These are phyloP conservation scores for Pontederia crassipes DNA, from an alignment of 176 grass and related monocot species.

Conservation along the genomic window DNA sequence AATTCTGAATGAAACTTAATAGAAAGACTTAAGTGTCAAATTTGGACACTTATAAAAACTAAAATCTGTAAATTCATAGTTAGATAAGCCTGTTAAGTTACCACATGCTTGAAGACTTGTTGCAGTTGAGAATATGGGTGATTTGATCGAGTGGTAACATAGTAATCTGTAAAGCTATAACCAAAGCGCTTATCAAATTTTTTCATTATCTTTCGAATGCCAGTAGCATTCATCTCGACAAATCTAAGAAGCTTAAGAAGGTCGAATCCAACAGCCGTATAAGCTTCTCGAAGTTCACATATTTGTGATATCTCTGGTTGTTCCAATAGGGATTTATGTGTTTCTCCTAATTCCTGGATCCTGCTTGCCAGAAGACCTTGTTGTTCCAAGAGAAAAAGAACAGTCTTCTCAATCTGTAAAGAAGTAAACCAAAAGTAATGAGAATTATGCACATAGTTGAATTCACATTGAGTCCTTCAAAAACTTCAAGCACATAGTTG, in stretches of 20 bases:
- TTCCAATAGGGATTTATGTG: constrained; percentile 29
- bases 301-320: constrained; percentile 33
- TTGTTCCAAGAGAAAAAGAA: constrained; percentile 82
- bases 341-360: constrained; percentile 54
- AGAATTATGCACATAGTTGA: too few relatives aligned
- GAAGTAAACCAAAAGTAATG: constrained; percentile 17
- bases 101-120: constrained; percentile 95
- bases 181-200: constrained; percentile 86
- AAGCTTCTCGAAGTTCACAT: constrained; percentile 50
- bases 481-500: too few relatives aligned
- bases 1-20: too few relatives aligned
- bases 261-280: constrained; percentile 56
- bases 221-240: constrained; percentile 85
- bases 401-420: constrained; percentile 81
- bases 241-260: constrained; percentile 86
- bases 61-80: not conserved
- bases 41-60: not conserved
- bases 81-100: constrained; percentile 14
- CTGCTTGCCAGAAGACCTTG: constrained; percentile 77
- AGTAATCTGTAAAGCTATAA: constrained; percentile 85
- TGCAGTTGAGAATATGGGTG: constrained; percentile 94
- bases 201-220: constrained; percentile 90
- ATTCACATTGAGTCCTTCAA: too few relatives aligned
- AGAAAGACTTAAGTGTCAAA: too few relatives aligned
- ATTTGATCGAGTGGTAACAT: constrained; percentile 74